Conservation (phyloP, 1,284 basidiomycete species). For the Neonothopanus nambi region DNA sequence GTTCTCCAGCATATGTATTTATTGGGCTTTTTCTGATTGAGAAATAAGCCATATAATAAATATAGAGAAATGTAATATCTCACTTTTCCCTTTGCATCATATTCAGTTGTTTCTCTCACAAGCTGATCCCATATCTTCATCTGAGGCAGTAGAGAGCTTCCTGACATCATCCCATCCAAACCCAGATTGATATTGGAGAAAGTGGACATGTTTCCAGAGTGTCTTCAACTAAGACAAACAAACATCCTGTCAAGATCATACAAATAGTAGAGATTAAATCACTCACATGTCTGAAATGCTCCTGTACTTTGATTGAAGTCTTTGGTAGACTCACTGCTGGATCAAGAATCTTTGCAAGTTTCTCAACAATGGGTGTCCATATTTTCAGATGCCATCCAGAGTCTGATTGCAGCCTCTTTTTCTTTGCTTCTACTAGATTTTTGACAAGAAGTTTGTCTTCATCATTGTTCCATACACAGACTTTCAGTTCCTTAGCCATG, state of each 20-base stretch:
- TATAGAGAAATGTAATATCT: background rate
- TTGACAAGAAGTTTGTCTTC: background rate
- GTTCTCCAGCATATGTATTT: constrained; percentile 12
- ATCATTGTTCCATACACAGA: no score
- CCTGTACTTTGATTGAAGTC: background rate
- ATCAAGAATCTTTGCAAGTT: background rate
- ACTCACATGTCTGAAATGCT: background rate
- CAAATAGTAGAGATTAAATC: background rate
- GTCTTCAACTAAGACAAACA: background rate
- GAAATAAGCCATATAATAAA: background rate
- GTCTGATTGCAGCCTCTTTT: background rate
- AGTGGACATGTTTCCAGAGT: background rate
- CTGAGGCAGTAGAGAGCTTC: background rate
- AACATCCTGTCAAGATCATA: background rate
- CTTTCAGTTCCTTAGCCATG: no score
- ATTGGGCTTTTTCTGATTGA: background rate
- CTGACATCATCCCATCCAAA: background rate
- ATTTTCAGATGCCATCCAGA: background rate
- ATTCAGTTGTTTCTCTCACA: background rate
- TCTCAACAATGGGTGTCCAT: background rate
- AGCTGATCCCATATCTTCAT: constrained; percentile 3
- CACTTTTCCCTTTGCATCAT: background rate
- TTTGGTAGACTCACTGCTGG: background rate
- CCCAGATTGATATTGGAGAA: background rate
- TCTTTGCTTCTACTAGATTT: background rate